These are phyloP conservation scores for Mrakia blollopis DNA, from an alignment of 768 basidiomycete genomes.

Conservation along the genomic window DNA sequence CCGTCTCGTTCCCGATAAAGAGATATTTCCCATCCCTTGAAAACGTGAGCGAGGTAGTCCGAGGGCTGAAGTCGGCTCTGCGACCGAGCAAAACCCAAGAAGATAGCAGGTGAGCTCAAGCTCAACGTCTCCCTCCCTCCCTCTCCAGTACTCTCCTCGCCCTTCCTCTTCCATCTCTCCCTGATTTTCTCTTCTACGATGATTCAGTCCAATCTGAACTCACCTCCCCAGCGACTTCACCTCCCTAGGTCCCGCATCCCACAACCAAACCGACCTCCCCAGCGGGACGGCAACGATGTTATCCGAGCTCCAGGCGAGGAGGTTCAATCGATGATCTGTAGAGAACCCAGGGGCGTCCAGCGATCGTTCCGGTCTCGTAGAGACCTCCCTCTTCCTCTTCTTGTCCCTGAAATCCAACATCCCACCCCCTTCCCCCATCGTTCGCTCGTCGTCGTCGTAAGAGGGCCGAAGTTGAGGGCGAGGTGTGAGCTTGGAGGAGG, in stretches of 20 bases:
- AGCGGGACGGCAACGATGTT: conserved; percentile 88
- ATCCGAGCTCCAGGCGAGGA: conserved; percentile 78
- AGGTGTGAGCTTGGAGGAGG: conserved; percentile 66
- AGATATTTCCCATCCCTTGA: conserved; percentile 57
- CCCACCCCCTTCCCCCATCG: conserved; percentile 48
- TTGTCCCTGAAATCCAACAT: conserved; percentile 44
- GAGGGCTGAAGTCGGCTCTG: conserved; percentile 34
- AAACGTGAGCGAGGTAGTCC: conserved; percentile 44
- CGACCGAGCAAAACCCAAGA: background rate
- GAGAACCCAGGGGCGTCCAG: conserved; percentile 78
- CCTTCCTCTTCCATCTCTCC: too few relatives aligned
- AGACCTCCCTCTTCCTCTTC: conserved; percentile 62
- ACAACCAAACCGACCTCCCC: conserved; percentile 79
- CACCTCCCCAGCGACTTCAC: conserved; percentile 61
- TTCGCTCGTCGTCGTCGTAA: conserved; percentile 43
- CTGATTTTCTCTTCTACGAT: background rate
- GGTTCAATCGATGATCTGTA: conserved; percentile 95
- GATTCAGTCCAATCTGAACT: background rate
- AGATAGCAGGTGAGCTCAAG: background rate
- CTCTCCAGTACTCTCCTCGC: too few relatives aligned
- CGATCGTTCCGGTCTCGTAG: conserved; percentile 80
- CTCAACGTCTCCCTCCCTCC: background rate
- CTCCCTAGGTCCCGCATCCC: conserved; percentile 82
- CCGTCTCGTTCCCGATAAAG: conserved; percentile 70
- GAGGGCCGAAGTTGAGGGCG: conserved; percentile 62